Conservation (phyloP, 164 flowering plant species). For the Amborella trichopoda region DNA sequence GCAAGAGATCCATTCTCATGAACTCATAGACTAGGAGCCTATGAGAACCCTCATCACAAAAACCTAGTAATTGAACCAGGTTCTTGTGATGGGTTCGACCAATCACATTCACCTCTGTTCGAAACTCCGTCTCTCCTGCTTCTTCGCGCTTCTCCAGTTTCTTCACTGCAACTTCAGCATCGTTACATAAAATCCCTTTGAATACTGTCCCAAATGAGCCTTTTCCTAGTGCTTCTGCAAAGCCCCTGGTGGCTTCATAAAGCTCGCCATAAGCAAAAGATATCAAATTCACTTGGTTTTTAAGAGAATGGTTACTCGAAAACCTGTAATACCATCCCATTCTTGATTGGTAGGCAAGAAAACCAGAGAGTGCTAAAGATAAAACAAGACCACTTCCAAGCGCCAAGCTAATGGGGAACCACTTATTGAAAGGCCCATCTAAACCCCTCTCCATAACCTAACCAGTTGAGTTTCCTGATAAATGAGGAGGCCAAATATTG, state of each 20-base stretch:
- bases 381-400: slow-evolving; percentile 5
- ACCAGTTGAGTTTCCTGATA: not conserved
- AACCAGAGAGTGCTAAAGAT: slow-evolving; percentile 6
- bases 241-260: slow-evolving; percentile 17
- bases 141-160: slow-evolving; percentile 14
- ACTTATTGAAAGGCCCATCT: not conserved
- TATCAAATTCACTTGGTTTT: slow-evolving; percentile 9
- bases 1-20: slow-evolving; percentile 18
- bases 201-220: slow-evolving; percentile 23
- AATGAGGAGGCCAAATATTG: not conserved
- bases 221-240: slow-evolving; percentile 10
- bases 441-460: not conserved
- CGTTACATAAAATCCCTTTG: slow-evolving; percentile 8
- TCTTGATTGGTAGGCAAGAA: not conserved
- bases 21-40: slow-evolving; percentile 14
- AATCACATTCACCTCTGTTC: slow-evolving; percentile 18
- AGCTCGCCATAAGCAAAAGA: slow-evolving; percentile 15
- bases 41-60: slow-evolving; percentile 9
- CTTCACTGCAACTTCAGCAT: slow-evolving; percentile 20
- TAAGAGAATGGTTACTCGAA: not conserved
- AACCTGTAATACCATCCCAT: not conserved
- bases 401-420: slow-evolving; percentile 2
- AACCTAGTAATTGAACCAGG: slow-evolving; percentile 14
- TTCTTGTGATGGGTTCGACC: slow-evolving; percentile 21
- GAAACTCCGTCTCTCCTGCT: slow-evolving; percentile 17